Evolutionary conservation across 441 rosid genomes (phyloP).

Genomic region (Croton laevigatus): DNA sequence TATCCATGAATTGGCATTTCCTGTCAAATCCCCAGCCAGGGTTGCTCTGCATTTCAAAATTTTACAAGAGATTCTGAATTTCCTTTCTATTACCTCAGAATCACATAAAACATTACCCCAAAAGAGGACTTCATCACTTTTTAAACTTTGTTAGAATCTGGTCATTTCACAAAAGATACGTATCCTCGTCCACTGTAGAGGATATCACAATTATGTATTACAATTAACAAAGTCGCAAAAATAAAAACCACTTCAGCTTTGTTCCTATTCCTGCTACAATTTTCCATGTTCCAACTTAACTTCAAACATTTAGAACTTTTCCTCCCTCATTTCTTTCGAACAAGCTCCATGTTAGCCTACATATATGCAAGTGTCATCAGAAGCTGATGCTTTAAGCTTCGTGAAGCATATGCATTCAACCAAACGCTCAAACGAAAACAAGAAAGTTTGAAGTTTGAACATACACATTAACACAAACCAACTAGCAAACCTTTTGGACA

Average conservation of each 20-base stretch:
- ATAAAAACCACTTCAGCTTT: not conserved
- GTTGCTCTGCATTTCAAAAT: slow-evolving; percentile 67
- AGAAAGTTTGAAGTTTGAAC: not conserved
- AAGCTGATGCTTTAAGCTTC: not conserved
- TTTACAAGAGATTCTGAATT: slow-evolving; percentile 2
- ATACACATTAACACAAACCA: not conserved
- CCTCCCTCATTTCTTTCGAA: not conserved
- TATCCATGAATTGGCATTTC: slow-evolving; percentile 93
- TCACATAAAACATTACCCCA: not conserved
- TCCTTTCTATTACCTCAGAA: not conserved
- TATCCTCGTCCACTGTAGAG: too few species aligned
- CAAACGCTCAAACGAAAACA: not conserved
- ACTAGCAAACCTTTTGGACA: not conserved
- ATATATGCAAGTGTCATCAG: not conserved
- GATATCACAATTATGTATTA: not conserved
- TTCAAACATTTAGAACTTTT: not conserved
- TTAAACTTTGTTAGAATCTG: not conserved
- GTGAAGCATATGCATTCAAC: not conserved
- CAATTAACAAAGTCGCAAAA: not conserved
- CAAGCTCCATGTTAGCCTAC: not conserved
- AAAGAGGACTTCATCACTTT: not conserved
- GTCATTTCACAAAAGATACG: not conserved
- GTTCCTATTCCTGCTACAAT: not conserved
- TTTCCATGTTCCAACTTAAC: not conserved
- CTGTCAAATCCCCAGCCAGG: slow-evolving; percentile 91